phyloP scores from a whole-genome alignment of 2,329 filamentous ascomycete species.

The Aspergillus spinulosporus region DNA sequence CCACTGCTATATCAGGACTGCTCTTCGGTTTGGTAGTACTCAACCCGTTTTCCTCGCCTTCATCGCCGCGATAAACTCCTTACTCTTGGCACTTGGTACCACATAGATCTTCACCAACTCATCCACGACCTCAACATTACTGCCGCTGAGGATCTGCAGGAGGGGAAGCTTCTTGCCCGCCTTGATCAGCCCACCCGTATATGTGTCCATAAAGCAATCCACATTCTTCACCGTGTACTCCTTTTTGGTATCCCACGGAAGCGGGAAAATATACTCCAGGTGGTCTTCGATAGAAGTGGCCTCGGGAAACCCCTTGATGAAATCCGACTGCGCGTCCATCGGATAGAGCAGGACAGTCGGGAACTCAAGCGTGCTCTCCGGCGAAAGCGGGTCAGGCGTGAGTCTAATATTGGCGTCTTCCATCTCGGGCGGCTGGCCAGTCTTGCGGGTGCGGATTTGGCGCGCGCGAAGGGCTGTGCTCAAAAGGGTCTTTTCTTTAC shows the following conservation, averaged over 20 bases:
- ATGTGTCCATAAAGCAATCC: constrained; percentile 88
- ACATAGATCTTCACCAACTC: constrained; percentile 80
- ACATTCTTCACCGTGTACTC: constrained; percentile 68
- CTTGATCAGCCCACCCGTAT: constrained; percentile 76
- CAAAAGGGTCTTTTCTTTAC: constrained; percentile 62
- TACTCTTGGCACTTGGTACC: constrained; percentile 69
- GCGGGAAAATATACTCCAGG: constrained; percentile 78
- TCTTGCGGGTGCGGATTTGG: constrained; percentile 67
- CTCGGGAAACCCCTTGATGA: constrained; percentile 85
- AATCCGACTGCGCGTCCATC: constrained; percentile 76
- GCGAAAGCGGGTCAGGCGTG: constrained; percentile 70
- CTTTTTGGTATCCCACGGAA: constrained; percentile 75
- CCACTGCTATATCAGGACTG: too few relatives aligned
- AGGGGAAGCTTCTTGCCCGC: constrained; percentile 81
- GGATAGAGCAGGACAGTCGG: constrained; percentile 86
- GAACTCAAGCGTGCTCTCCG: constrained; percentile 69
- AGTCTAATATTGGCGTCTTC: constrained; percentile 76
- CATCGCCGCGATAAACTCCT: constrained; percentile 78
- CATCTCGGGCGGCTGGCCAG: constrained; percentile 75
- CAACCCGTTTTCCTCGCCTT: constrained; percentile 65
- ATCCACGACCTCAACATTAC: constrained; percentile 84
- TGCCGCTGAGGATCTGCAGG: constrained; percentile 70
- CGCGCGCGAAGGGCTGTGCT: constrained; percentile 66
- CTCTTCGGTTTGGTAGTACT: constrained; percentile 4
- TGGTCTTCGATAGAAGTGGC: constrained; percentile 73